phyloP scores from a whole-genome alignment of 345 rosid species.

The Jatropha curcas region DNA sequence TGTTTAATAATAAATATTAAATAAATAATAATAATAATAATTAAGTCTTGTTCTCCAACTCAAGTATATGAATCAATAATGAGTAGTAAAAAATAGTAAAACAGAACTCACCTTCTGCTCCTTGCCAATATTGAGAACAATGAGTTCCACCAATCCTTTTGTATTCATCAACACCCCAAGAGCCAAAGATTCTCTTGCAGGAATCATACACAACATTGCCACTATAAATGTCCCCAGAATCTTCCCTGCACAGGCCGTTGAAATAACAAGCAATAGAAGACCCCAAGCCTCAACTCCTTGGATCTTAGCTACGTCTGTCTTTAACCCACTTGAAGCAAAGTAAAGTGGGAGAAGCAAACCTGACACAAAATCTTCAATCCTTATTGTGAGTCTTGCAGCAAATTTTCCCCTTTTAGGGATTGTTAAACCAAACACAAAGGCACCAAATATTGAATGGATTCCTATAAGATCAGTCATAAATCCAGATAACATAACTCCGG shows the following conservation, averaged over 20 bases:
- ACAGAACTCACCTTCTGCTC: slow-evolving; percentile 63
- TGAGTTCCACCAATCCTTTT: slow-evolving; percentile 84
- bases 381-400: slow-evolving; percentile 64
- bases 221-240: slow-evolving; percentile 58
- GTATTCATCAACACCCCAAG: slow-evolving; percentile 80
- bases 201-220: slow-evolving; percentile 49
- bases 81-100: no score
- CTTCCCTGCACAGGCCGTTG: slow-evolving; percentile 73
- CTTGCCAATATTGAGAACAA: slow-evolving; percentile 81
- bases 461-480: slow-evolving; percentile 71
- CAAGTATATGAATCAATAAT: no score
- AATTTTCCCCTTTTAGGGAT: slow-evolving; percentile 76
- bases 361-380: slow-evolving; percentile 75
- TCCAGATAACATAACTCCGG: slow-evolving; percentile 56
- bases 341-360: slow-evolving; percentile 72
- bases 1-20: no score
- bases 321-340: slow-evolving; percentile 81
- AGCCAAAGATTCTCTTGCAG: slow-evolving; percentile 53
- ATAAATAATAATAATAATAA: no score
- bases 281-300: slow-evolving; percentile 70
- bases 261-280: slow-evolving; percentile 58
- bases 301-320: slow-evolving; percentile 68
- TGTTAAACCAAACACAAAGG: slow-evolving; percentile 67
- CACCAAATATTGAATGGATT: slow-evolving; percentile 77
- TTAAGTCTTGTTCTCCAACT: no score